A percentile compares a stretch with the other conserved stretches of the same genome.
These are phyloP conservation scores for Mycena capillaripes DNA, from an alignment of 768 basidiomycete species.

Conservation along the genomic window DNA sequence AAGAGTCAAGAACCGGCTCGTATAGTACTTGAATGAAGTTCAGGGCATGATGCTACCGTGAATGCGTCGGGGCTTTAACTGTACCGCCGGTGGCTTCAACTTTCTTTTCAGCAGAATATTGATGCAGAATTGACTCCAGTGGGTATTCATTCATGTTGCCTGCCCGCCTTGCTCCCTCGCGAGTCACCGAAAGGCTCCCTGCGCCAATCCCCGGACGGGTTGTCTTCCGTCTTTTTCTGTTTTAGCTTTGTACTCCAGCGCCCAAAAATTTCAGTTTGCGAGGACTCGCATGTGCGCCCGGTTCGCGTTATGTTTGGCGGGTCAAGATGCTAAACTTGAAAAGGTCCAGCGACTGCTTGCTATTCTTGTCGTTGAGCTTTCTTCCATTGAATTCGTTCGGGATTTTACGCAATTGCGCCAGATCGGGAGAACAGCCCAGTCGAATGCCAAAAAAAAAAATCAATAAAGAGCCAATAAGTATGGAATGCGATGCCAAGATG, in stretches of 20 bases:
- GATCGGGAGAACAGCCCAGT: background rate
- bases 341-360: conserved; percentile 3
- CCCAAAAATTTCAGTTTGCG: background rate
- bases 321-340: background rate
- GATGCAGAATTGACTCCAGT: background rate
- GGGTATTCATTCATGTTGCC: background rate
- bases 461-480: background rate
- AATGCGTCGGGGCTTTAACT: no score
- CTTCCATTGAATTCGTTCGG: background rate
- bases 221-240: no score
- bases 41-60: no score
- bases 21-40: no score
- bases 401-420: background rate
- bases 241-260: background rate
- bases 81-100: no score
- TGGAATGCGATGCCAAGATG: background rate
- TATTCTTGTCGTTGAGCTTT: background rate
- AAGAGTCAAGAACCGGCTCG: no score
- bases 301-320: background rate
- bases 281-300: background rate
- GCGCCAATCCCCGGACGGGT: background rate
- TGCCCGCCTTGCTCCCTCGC: background rate
- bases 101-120: background rate
- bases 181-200: background rate
- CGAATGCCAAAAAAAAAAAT: background rate